Percentiles rank a stretch among this genome's conserved stretches.
Conservation (phyloP, 1,139 yeast genomes). For the Zygosaccharomyces pseudobailii region DNA sequence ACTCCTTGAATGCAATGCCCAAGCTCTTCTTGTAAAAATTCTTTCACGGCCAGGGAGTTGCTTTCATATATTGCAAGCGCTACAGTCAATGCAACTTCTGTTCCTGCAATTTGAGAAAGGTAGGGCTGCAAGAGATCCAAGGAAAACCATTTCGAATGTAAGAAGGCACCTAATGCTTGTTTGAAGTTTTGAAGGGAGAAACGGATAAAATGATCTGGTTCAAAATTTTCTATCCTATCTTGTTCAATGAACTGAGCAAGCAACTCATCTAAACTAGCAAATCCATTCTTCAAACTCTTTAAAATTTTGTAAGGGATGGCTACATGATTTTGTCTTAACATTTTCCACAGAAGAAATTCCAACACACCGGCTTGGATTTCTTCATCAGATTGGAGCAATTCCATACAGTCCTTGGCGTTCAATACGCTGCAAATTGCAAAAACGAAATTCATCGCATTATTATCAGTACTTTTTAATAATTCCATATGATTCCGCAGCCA, state of each 20-base stretch:
- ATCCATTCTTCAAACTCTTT: background rate
- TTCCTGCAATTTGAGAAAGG: constrained; percentile 3
- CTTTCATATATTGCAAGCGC: constrained; percentile 5
- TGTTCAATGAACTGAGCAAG: constrained; percentile 3
- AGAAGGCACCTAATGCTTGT: constrained; percentile 3
- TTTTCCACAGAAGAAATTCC: background rate
- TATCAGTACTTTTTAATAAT: constrained; percentile 3
- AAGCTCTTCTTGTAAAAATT: constrained; percentile 1
- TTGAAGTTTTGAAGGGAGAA: background rate
- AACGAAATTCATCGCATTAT: background rate
- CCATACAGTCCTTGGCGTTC: background rate
- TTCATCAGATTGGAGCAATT: constrained; percentile 4
- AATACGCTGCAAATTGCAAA: constrained; percentile 2
- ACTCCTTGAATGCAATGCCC: background rate
- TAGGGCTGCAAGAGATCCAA: constrained; percentile 1
- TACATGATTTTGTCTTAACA: background rate
- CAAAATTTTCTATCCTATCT: constrained; percentile 6
- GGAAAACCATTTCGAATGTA: constrained; percentile 6
- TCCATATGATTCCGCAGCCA: constrained; percentile 9
- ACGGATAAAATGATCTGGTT: constrained; percentile 2
- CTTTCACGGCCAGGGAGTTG: background rate
- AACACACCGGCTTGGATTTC: background rate
- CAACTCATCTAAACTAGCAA: constrained; percentile 2
- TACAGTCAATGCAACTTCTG: constrained; percentile 3
- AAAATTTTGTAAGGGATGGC: constrained; percentile 2